A percentile compares a stretch with the other conserved stretches of the same genome.
These are phyloP conservation scores for Nannizziopsis arthrosporioides DNA, from an alignment of 2,329 filamentous ascomycete species.

Conservation along the genomic window DNA sequence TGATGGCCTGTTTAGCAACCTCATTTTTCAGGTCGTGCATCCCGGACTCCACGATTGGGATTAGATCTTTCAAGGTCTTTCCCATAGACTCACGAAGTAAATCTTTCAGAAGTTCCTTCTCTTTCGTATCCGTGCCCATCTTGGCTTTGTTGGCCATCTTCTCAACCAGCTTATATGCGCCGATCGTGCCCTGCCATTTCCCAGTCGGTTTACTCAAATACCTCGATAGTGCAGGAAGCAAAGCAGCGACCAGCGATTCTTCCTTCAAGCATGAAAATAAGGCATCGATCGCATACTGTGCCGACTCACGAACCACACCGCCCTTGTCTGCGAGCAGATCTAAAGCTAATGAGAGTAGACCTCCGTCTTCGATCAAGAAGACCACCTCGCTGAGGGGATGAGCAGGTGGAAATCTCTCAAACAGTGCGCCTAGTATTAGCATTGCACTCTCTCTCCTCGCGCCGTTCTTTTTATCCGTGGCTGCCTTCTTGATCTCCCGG, in stretches of 20 bases:
- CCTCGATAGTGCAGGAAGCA: conserved; percentile 61
- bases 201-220: conserved; percentile 76
- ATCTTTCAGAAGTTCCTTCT: conserved; percentile 79
- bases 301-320: conserved; percentile 74
- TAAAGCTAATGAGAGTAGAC: conserved; percentile 59
- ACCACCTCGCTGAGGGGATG: conserved; percentile 69
- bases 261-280: conserved; percentile 67
- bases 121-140: conserved; percentile 69
- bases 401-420: conserved; percentile 72
- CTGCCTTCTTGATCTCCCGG: conserved; percentile 60
- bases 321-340: conserved; percentile 87
- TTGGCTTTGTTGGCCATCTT: conserved; percentile 93
- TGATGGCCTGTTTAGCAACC: conserved; percentile 69
- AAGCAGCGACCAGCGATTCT: conserved; percentile 70
- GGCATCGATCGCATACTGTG: conserved; percentile 86
- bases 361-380: conserved; percentile 70
- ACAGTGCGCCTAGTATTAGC: conserved; percentile 85
- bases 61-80: conserved; percentile 41
- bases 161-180: conserved; percentile 71
- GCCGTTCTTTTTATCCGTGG: conserved; percentile 85
- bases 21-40: conserved; percentile 97
- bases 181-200: conserved; percentile 95
- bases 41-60: conserved; percentile 39
- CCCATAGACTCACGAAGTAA: conserved; percentile 84
- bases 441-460: conserved; percentile 79